A percentile compares a stretch with the other conserved stretches of the same genome.
Evolutionary conservation across 169 alveolate species (phyloP).

Genomic region (Besnoitia besnoiti): DNA sequence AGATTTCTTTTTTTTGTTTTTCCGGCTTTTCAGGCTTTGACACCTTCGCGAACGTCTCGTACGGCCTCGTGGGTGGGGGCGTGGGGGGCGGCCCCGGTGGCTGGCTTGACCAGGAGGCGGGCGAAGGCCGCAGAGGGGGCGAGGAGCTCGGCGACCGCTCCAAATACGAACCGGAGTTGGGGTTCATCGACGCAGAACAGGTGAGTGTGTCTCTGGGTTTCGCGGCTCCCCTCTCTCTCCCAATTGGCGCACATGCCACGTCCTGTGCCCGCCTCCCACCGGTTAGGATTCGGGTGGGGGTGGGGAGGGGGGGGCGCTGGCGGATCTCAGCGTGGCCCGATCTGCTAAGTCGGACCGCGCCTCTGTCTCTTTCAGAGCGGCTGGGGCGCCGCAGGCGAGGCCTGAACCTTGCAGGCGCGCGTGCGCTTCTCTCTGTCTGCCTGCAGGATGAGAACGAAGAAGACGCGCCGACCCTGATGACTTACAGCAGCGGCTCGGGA

Average conservation of each 20-base stretch:
- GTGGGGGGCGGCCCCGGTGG: slow-evolving; percentile 14
- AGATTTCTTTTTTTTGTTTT: not conserved
- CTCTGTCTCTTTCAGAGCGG: too few species aligned
- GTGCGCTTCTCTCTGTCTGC: too few species aligned
- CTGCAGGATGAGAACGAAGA: slow-evolving; percentile 51
- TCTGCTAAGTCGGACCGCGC: too few species aligned
- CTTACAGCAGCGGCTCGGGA: not conserved
- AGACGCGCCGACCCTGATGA: slow-evolving; percentile 50
- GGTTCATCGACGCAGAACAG: slow-evolving; percentile 61
- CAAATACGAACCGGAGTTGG: slow-evolving; percentile 50
- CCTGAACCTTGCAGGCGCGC: too few species aligned
- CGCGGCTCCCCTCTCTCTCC: not conserved
- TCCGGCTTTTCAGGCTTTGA: slow-evolving; percentile 63
- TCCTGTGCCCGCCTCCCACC: too few species aligned
- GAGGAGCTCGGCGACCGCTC: slow-evolving; percentile 13
- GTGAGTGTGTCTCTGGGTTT: not conserved
- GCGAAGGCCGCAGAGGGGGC: slow-evolving; percentile 24
- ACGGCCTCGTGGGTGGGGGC: slow-evolving; percentile 65
- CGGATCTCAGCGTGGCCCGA: too few species aligned
- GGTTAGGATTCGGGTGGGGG: too few species aligned
- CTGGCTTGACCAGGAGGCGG: not conserved
- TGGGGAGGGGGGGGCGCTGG: too few species aligned
- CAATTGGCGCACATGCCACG: too few species aligned
- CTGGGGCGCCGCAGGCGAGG: too few species aligned
- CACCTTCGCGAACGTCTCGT: slow-evolving; percentile 63